Base-by-base conservation (phyloP, 176 grass and related monocot genomes). In the Alopecurus myosuroides region DNA sequence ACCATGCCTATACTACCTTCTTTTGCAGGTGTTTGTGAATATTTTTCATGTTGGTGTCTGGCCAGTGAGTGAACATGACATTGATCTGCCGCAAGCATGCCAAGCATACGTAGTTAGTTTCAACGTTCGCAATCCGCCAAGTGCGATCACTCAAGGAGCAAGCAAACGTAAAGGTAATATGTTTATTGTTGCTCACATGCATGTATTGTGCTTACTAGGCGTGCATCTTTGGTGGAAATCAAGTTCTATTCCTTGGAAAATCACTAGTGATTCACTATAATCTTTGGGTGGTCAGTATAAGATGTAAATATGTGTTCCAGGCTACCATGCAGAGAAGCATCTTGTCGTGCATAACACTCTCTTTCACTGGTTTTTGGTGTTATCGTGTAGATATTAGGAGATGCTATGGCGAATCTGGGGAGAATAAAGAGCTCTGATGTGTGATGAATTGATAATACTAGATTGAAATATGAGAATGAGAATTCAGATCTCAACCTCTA, bases 21-120 rank as follows among this genome's bases (percentile, higher is more conserved):
- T 10, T 70, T 25, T 71, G 33, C 81, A 98, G 93, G 89, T 98
- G 72, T 98, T 92, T 79, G 93, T 98, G 44, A 98, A 96, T 91
- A 86, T 98, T 84, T 84, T 96, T 76, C 97, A 98, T 91, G 77
- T 96, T 34, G 97, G 97, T 71, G 93, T 94, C 66, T 93, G 91
- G 29, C 93, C 97, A 73, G 71, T 98, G 87, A 92, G 91, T 76
- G 86, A 98, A 51, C 94, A 92, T 76, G 97, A 98, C 78, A 84
- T 96, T 83, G 93, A 96, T 69, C 72, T 87, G 63, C 93, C 97
- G 33, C 91, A 95, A 88, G 97, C 97, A 68, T 98, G 93, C 33
- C 86, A 87, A 31, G 97, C 97, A 62, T 91, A 70, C 85, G 96
- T 98, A 57, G 93, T 96, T 70, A 93, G 97, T 28, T 98, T 98